A percentile compares a stretch with the other conserved stretches of the same genome.
phyloP scores from a whole-genome alignment of 2,329 filamentous ascomycete genomes.

The Colletotrichum tabaci region DNA sequence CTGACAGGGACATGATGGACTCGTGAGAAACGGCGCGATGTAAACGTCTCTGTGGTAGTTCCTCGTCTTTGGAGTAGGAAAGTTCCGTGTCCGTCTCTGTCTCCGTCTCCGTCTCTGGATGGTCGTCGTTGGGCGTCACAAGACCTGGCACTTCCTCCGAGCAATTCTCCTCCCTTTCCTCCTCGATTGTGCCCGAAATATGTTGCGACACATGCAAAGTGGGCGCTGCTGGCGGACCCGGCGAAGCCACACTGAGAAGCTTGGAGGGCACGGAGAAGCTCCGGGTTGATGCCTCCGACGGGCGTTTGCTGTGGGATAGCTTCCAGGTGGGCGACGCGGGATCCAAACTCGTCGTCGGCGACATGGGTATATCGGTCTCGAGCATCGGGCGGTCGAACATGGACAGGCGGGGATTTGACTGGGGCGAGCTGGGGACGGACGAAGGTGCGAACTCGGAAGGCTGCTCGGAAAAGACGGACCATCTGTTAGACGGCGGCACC shows the following conservation, averaged over 20 bases:
- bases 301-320: slow-evolving; percentile 67
- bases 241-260: slow-evolving; percentile 43
- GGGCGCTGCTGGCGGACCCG: slow-evolving; percentile 42
- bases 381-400: slow-evolving; percentile 82
- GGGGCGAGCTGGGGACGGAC: slow-evolving; percentile 86
- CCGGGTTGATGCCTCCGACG: slow-evolving; percentile 66
- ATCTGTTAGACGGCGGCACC: slow-evolving; percentile 66
- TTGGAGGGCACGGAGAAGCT: slow-evolving; percentile 45
- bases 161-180: slow-evolving; percentile 48
- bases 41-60: slow-evolving; percentile 61
- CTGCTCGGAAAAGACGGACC: slow-evolving; percentile 74
- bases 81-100: slow-evolving; percentile 50
- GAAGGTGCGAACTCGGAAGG: slow-evolving; percentile 77
- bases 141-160: slow-evolving; percentile 52
- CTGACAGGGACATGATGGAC: slow-evolving; percentile 88
- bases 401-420: slow-evolving; percentile 79
- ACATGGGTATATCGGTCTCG: slow-evolving; percentile 82
- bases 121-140: slow-evolving; percentile 52
- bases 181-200: slow-evolving; percentile 37
- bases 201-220: slow-evolving; percentile 45
- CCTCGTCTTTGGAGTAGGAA: slow-evolving; percentile 52
- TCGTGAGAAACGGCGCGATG: slow-evolving; percentile 85
- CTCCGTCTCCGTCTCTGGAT: slow-evolving; percentile 52
- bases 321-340: slow-evolving; percentile 75
- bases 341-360: slow-evolving; percentile 83